These are phyloP conservation scores for Hypoxylon sp. DNA, from an alignment of 2,329 filamentous ascomycete genomes.

Conservation along the genomic window DNA sequence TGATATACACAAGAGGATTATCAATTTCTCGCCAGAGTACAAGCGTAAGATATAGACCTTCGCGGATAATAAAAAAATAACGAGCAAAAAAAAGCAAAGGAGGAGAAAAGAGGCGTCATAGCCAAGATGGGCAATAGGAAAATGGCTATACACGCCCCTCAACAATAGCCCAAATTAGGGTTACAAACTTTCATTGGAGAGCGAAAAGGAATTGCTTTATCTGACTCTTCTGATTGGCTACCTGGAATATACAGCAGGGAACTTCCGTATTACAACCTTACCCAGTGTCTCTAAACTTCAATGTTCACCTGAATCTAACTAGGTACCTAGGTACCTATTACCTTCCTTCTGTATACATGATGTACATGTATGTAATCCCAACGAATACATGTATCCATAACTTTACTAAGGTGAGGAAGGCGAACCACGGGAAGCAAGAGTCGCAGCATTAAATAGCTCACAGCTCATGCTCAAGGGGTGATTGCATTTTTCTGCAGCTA, in stretches of 20 bases:
- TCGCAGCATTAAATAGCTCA: constrained; percentile 37
- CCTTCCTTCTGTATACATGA: constrained; percentile 15
- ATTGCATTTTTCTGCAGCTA: constrained; percentile 33
- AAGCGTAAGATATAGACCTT: background rate
- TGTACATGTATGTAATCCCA: no score
- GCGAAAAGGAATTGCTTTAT: constrained; percentile 36
- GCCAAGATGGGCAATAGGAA: constrained; percentile 9
- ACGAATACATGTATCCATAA: constrained; percentile 11
- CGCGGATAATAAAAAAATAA: background rate
- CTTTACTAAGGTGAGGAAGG: constrained; percentile 31
- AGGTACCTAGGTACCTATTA: no score
- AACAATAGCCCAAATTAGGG: constrained; percentile 19
- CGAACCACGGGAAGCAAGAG: constrained; percentile 34
- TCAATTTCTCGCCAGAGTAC: constrained; percentile 1
- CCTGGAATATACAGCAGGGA: constrained; percentile 25
- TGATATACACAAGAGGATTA: constrained; percentile 4
- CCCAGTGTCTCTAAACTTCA: constrained; percentile 21
- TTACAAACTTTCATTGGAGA: constrained; percentile 24
- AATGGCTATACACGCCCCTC: constrained; percentile 15
- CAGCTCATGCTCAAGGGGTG: constrained; percentile 40
- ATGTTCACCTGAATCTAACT: constrained; percentile 8
- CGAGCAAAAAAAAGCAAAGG: background rate
- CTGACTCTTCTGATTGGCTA: constrained; percentile 41
- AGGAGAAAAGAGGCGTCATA: constrained; percentile 18
- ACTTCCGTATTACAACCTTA: constrained; percentile 11